Evolutionary conservation across 2,329 filamentous ascomycete species (phyloP), one percentile per base, ranked within the genome.

Genomic region (Aspergillus texensis): DNA sequence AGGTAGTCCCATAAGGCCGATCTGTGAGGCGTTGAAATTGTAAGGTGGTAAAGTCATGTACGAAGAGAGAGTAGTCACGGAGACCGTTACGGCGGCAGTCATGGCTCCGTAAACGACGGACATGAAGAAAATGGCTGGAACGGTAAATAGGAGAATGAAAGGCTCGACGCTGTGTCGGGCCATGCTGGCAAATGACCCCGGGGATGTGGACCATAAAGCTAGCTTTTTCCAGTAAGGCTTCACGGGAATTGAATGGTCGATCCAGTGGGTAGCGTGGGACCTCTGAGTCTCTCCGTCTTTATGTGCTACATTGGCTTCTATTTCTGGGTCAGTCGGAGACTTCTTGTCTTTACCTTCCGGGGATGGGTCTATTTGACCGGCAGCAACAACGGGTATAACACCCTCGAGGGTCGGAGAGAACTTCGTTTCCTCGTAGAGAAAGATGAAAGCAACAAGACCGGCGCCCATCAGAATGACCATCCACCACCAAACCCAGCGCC

Each of bases 401-500:
- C 46, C 46, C 24, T 50, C 16, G 16, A 48, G 46, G 26, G 46
- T 30, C 3, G 19, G 68, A 64, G 52, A 66, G 34, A 64, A 68
- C 50, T 68, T 78, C 1, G 75, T 77, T 63, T 81, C 83, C 50
- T 84, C 80, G 60, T 80, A 84, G 21, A 75, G 65, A 61, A 84
- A 82, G 2, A 79, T 30, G 45, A 83, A 77, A n/a, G 78, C 62
- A 4, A 84, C 4, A 1, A 83, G 62, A 11, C 74, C 71, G 12
- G 71, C 61, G 2, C 76, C 75, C 26, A 82, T 71, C 43, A 82
- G 70, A 56, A 82, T 80, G 21, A 73, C 72, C 53, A 71, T 77
- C 75, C 76, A 84, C 81, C 81, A 84, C 77, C 77, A 85, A 1
- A 80, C 74, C 81, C 81, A 85, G 24, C 82, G 73, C 83, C 84